Evolutionary conservation across 768 basidiomycete species (phyloP), one percentile per base, ranked within the genome.

Genomic region (Sutorius australiensis): DNA sequence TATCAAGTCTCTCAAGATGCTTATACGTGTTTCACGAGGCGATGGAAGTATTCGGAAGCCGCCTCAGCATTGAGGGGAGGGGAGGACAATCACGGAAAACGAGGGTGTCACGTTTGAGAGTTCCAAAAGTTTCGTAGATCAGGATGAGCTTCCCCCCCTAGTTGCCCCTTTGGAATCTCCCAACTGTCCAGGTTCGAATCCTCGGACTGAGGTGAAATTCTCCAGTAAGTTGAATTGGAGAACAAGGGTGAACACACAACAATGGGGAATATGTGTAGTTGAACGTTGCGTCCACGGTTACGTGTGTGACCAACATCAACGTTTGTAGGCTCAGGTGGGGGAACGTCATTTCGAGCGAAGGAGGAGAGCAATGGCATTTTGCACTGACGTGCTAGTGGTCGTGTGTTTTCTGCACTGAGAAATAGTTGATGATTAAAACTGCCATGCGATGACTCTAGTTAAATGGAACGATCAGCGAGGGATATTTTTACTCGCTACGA

Each of bases 401-500:
- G 16, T 7, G 12, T 19, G 27, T 40, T 30, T 27, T 21, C 10
- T 14, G 37, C 30, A 52, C 31, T 16, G 19, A 9, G 34, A 60
- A 9, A 6, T 16, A 7, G 21, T 17, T 45, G 51, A 10, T 21
- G 39, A 61, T 50, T 60, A 38, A 31, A 38, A 7, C 19, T 36
- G 36, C 36, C 51, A 48, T 50, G 27, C 2, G 13, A 42, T 8
- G 47, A 40, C 36, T 50, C 24, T n/a, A 13, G 13, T 54, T 19
- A 31, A 33, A 50, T 24, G 30, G 31, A 17, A n/a, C 42, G 12
- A 11, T 10, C 8, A 24, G 24, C 24, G 16, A 46, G 6, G 16
- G 21, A 19, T 6, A 0, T 9, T 2, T 33, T 37, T 31, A 28
- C 40, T 9, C 3, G 61, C 58, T 60, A 62, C 53, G 70, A 67